phyloP scores from a whole-genome alignment of 2,329 filamentous ascomycete genomes.

The Diaporthe amygdali region DNA sequence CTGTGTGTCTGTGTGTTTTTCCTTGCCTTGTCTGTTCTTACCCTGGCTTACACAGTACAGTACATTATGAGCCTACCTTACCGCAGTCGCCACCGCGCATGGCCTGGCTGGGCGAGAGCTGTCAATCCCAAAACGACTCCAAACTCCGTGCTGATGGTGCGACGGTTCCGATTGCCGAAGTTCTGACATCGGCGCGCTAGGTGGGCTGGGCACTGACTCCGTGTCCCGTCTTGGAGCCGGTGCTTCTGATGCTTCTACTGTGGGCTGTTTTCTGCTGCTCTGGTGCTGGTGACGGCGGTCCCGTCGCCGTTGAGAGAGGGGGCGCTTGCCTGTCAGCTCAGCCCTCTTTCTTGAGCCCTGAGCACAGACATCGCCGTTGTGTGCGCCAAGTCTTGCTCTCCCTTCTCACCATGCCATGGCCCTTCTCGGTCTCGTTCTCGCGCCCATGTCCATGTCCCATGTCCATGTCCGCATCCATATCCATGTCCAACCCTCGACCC shows the following conservation, averaged over 20 bases:
- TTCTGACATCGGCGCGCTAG: constrained; percentile 1
- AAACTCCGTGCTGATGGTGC: constrained; percentile 13
- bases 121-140: constrained; percentile 14
- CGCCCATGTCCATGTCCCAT: neutral
- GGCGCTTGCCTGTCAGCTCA: neutral
- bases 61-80: no score
- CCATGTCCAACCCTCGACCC: neutral
- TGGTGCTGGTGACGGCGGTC: neutral
- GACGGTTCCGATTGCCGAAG: constrained; percentile 14
- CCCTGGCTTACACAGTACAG: no score
- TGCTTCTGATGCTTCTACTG: neutral
- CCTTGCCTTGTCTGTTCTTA: neutral
- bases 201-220: neutral
- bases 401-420: no score
- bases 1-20: neutral
- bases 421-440: neutral
- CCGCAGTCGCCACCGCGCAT: neutral
- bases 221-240: neutral
- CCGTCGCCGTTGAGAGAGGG: neutral
- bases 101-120: neutral
- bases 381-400: no score
- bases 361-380: neutral
- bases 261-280: no score
- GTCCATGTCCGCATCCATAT: neutral
- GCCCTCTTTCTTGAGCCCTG: constrained; percentile 5